Evolutionary conservation across 2,329 filamentous ascomycete species (phyloP), one percentile per base, ranked within the genome.

Genomic region (Sporothrix inflata): DNA sequence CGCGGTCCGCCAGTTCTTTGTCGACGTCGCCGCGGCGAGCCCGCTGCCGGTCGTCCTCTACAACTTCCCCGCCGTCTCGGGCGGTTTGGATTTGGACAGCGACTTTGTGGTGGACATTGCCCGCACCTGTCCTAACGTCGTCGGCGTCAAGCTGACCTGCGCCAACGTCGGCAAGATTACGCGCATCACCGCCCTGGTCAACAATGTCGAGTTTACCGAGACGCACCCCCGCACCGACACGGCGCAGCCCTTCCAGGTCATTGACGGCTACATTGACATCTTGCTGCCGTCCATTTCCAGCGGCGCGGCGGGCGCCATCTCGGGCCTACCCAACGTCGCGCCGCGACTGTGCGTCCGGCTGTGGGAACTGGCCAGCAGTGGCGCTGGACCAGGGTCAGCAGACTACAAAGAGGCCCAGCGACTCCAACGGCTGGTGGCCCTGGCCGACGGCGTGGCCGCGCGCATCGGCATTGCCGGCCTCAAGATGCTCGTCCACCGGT

Each of bases 211-310:
- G 1, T 75, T 74, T 27, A 14, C 21, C 0, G 14, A 24, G 2
- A 55, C 38, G 4, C 71, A 74, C 53, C 75, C 49, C 30, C 72
- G 72, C 53, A 53, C 16, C 11, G 14, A 61, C 16, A 24, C 47
- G 3, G 42, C 8, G 3, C 42, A 69, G 16, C 45, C 61, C 9
- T 78, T 78, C 60, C 47, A 70, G 47, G 74, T 75, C 8, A 76
- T 79, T 63, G 77, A 75, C 60, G 78, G 78, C 19, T 78, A 77
- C 73, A 78, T 78, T 42, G 78, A 78, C 70, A 75, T 78, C 68
- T 57, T 79, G 34, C 70, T 78, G 21, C 78, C 78, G 5, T 77
- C 76, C 12, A 74, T 79, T 8, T 47, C 75, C 0, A 71, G 71
- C 24, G 77, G 77, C 4, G 63, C 73, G 0, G 74, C 69, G 0